Base-by-base conservation (phyloP, 495 filamentous ascomycete genomes). In the Cercophora newfieldiana region DNA sequence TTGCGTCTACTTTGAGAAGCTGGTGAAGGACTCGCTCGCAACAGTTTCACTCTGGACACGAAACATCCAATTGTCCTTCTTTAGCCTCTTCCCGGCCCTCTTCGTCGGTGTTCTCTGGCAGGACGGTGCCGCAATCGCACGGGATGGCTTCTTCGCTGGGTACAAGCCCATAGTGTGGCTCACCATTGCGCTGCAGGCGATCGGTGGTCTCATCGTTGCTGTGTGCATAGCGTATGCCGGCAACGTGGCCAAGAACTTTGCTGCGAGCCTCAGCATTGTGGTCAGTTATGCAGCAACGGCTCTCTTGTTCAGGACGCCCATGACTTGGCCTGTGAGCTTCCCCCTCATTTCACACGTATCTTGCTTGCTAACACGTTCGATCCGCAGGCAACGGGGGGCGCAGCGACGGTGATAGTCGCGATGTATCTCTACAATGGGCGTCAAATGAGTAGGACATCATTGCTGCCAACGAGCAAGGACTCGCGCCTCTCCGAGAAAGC, bases 61-160 rank as follows among this genome's bases (percentile, higher is more conserved):
- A 31, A 92, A 92, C 66, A 86, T 90, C 54, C 90, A 92, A 72
- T 78, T 91, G 31, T 86, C 89, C 3, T 82, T 92, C 67, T 91
- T 89, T 73, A 90, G 89, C 16, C 72, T 91, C 1, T 90, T 91
- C 67, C 87, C 89, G 0, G 87, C 89, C 12, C 77, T 91, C 0
- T 90, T 91, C 72, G 82, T 91, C 60, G 90, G 90, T 0, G 87
- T 92, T 21, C 74, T 90, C 4, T 89, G 89, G 72, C 81, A 86
- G 53, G 90, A 92, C 71, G 90, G 89, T 19, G 87, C 87, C 59
- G 79, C 82, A 31, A 86, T 92, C 58, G 80, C 86, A 1, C 80
- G 80, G 63, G 76, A 85, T 66, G 89, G 90, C 18, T 89, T 91
- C 74, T 92, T 91, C 68, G 84, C 83, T 5, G 90, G 90, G 8